Conservation (phyloP, 345 rosid genomes). For the Citrus cavaleriei region DNA sequence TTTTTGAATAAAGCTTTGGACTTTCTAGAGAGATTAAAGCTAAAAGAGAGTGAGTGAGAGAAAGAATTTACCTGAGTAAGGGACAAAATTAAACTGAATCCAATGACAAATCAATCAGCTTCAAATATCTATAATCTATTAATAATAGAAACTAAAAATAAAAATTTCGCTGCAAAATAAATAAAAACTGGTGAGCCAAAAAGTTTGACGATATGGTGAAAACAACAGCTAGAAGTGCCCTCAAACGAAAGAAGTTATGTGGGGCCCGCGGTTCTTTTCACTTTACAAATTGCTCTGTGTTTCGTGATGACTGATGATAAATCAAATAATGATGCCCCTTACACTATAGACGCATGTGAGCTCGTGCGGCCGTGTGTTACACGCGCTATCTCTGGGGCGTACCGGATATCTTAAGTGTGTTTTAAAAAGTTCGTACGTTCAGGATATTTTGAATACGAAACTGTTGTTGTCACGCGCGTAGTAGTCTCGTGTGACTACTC, state of each 20-base stretch:
- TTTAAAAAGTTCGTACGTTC: too few relatives aligned
- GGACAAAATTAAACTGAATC: slow-evolving; percentile 21
- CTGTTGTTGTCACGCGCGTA: not conserved
- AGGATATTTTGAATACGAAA: too few relatives aligned
- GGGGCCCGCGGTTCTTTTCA: not conserved
- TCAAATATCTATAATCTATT: not conserved
- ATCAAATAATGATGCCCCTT: too few relatives aligned
- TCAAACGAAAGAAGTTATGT: not conserved
- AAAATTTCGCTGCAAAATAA: not conserved
- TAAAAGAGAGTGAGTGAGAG: not conserved
- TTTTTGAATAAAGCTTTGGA: slow-evolving; percentile 13
- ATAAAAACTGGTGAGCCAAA: not conserved
- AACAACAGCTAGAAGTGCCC: not conserved
- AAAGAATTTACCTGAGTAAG: slow-evolving; percentile 11
- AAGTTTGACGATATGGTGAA: slow-evolving; percentile 6
- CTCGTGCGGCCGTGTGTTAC: not conserved
- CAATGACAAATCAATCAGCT: slow-evolving; percentile 4
- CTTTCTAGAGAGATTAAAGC: not conserved
- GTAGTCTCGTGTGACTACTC: not conserved
- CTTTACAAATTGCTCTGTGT: not conserved
- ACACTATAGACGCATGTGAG: not conserved
- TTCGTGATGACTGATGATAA: not conserved
- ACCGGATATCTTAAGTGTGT: too few relatives aligned
- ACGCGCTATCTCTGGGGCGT: not conserved
- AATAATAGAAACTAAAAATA: not conserved